Evolutionary conservation across 495 filamentous ascomycete genomes (phyloP), one percentile per base, ranked within the genome.

Genomic region (Xylaria grammica): DNA sequence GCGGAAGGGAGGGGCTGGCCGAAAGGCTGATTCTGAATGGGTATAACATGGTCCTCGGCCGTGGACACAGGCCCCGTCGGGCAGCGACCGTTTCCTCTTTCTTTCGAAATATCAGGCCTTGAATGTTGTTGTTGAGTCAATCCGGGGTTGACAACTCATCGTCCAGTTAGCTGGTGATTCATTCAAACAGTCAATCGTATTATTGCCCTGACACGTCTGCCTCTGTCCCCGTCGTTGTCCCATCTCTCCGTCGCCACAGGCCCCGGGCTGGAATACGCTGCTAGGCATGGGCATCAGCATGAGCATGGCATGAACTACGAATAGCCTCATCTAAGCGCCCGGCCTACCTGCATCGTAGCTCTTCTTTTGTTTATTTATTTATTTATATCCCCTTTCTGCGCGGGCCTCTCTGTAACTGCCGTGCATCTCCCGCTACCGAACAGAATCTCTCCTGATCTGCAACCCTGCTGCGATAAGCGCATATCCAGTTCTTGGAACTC

Each of bases 271-370:
- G 60, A 51, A 50, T 55, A 44, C 53, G 38, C 58, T 26, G 24
- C 45, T 42, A 38, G 53, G 45, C 53, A 40, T 38, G 8, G 32
- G 56, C 40, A 10, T 20, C n/a, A 26, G 27, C 44, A 27, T 17
- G 32, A 50, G 49, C 52, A 61, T 69, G 62, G 65, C 69, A 69
- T 68, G 65, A 72, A 60, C 59, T 74, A 65, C 72, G 72, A 72
- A 74, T 72, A 74, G 46, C 69, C 50, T 74, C 72, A 69, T 54
- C 55, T 63, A 66, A 74, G 65, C 67, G 60, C 68, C 69, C 58
- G n/a, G 49, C 51, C 46, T 40, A 8, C 38, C 63, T 49, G 38
- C 48, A 53, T 32, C 36, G 55, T 38, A 46, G 54, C 58, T 19
- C 59, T 44, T 53, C 10, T 56, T 27, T 19, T 42, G 54, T 60